Evolutionary conservation across 192 early-diverging fungal species (phyloP).

Genomic region (Backusella parvicylindrica): DNA sequence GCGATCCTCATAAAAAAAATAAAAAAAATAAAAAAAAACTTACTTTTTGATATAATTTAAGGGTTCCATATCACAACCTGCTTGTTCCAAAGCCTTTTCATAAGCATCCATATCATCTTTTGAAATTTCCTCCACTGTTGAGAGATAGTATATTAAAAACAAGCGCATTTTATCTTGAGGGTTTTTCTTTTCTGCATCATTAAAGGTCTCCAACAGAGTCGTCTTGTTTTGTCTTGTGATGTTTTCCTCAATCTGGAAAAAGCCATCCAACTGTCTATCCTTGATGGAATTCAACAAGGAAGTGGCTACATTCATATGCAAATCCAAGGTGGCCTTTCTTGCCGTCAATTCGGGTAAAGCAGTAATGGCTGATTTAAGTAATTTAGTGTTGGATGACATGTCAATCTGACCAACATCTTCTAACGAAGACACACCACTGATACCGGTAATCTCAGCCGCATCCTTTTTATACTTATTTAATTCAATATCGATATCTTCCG

Average conservation of each 20-base stretch:
- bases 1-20: neutral
- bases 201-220: slow-evolving; percentile 76
- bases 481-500: slow-evolving; percentile 92
- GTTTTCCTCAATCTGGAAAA: slow-evolving; percentile 92
- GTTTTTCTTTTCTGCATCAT: slow-evolving; percentile 76
- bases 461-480: slow-evolving; percentile 94
- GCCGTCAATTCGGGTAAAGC: slow-evolving; percentile 94
- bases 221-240: slow-evolving; percentile 78
- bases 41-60: slow-evolving; percentile 85
- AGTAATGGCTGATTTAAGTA: slow-evolving; percentile 87
- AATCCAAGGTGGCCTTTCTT: slow-evolving; percentile 89
- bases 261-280: slow-evolving; percentile 88
- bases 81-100: slow-evolving; percentile 70
- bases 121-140: slow-evolving; percentile 62
- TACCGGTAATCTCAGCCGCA: slow-evolving; percentile 86
- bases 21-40: slow-evolving; percentile 8
- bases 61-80: slow-evolving; percentile 72
- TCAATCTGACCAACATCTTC: slow-evolving; percentile 80
- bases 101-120: slow-evolving; percentile 84
- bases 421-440: slow-evolving; percentile 77
- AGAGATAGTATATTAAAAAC: slow-evolving; percentile 85
- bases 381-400: slow-evolving; percentile 79
- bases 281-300: slow-evolving; percentile 84
- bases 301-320: slow-evolving; percentile 99
- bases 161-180: slow-evolving; percentile 89